These are phyloP conservation scores for Globisporangium cylindrosporum DNA, from an alignment of 352 stramenopile genomes.

Conservation along the genomic window DNA sequence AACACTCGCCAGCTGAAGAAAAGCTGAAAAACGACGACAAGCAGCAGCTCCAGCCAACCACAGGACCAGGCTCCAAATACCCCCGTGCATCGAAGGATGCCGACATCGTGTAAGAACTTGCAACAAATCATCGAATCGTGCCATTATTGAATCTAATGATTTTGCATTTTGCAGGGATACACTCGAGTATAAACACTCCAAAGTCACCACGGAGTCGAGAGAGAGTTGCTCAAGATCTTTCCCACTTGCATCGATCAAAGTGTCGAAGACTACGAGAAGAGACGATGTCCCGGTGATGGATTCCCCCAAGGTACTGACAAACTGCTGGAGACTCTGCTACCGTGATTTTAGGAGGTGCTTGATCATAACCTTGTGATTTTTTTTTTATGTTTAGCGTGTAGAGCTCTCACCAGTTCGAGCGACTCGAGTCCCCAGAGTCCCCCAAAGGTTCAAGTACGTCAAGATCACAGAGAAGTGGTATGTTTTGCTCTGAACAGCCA, in stretches of 20 bases:
- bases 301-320: not conserved
- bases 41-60: not conserved
- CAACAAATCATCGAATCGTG: not conserved
- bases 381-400: not conserved
- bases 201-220: not conserved
- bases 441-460: conserved; percentile 14
- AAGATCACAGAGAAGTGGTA: not conserved
- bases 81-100: not conserved
- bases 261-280: not conserved
- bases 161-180: not conserved
- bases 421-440: not conserved
- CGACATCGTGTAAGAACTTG: not conserved
- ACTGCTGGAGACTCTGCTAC: no score
- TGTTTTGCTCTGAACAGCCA: not conserved
- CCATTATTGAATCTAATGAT: not conserved
- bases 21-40: not conserved
- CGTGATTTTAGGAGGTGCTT: not conserved
- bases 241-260: not conserved
- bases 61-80: not conserved
- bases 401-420: conserved; percentile 8
- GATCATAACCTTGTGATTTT: not conserved
- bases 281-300: not conserved
- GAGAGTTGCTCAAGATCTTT: not conserved
- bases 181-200: not conserved
- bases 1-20: not conserved